phyloP scores from a whole-genome alignment of 192 early-diverging fungal species.

The Coemansia sp. region DNA sequence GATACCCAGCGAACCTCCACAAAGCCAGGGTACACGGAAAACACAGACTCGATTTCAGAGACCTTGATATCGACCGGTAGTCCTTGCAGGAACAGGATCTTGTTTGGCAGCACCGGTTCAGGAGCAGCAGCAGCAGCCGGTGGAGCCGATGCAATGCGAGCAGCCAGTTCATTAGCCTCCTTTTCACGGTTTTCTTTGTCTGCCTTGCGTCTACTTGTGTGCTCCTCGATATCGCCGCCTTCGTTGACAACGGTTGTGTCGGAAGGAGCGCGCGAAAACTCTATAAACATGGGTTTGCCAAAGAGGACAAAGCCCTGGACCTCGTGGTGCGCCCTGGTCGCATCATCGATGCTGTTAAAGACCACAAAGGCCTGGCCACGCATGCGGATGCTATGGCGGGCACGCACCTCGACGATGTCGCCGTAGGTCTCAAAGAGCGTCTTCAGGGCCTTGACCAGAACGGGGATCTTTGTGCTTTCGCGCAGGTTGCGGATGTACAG shows the following conservation, averaged over 20 bases:
- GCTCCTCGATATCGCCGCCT: slow-evolving; percentile 57
- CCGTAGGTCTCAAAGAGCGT: slow-evolving; percentile 85
- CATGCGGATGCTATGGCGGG: slow-evolving; percentile 77
- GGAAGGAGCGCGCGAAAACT: slow-evolving; percentile 36
- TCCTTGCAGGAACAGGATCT: slow-evolving; percentile 91
- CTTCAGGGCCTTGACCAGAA: slow-evolving; percentile 71
- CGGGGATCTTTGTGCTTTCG: slow-evolving; percentile 69
- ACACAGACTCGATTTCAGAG: slow-evolving; percentile 64
- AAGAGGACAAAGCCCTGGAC: slow-evolving; percentile 84
- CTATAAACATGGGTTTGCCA: slow-evolving; percentile 71
- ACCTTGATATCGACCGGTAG: slow-evolving; percentile 72
- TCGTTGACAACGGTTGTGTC: slow-evolving; percentile 57
- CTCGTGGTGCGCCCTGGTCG: slow-evolving; percentile 75
- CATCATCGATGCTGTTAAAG: slow-evolving; percentile 70
- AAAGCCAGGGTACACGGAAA: slow-evolving; percentile 74
- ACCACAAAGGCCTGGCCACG: slow-evolving; percentile 95
- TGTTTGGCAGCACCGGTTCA: slow-evolving; percentile 84
- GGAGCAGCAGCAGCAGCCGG: slow-evolving; percentile 58
- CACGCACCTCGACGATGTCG: slow-evolving; percentile 76
- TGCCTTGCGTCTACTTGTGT: slow-evolving; percentile 22
- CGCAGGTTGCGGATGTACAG: slow-evolving; percentile 83
- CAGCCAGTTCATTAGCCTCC: slow-evolving; percentile 10
- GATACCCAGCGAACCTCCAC: slow-evolving; percentile 95
- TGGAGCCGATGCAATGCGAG: neutral
- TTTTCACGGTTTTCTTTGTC: slow-evolving; percentile 24